Evolutionary conservation across 495 filamentous ascomycete species (phyloP).

Genomic region (Penicillium diatomitis): DNA sequence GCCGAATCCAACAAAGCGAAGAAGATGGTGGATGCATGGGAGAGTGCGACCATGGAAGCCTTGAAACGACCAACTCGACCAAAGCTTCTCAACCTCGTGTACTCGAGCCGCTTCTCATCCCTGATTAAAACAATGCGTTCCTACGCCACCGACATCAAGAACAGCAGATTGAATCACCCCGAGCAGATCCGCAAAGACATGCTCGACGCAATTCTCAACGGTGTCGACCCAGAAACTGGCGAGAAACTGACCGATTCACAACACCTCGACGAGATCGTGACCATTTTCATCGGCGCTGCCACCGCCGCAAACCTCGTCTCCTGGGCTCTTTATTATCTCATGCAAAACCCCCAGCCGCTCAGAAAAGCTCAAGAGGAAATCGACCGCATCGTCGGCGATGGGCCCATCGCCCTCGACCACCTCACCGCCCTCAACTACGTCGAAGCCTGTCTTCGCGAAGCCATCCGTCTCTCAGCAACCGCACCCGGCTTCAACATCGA

Average conservation of each 20-base stretch:
- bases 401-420: constrained; percentile 40
- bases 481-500: constrained; percentile 57
- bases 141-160: constrained; percentile 48
- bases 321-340: constrained; percentile 30
- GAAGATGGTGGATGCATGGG: constrained; percentile 29
- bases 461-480: constrained; percentile 57
- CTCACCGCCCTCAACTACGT: constrained; percentile 56
- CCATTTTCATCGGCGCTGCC: constrained; percentile 32
- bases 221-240: constrained; percentile 56
- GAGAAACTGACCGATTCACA: constrained; percentile 46
- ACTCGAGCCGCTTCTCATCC: constrained; percentile 38
- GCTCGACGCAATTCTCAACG: constrained; percentile 57
- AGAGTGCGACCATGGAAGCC: constrained; percentile 31
- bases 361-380: constrained; percentile 27
- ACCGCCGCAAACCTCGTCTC: constrained; percentile 30
- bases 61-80: constrained; percentile 33
- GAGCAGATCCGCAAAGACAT: constrained; percentile 46
- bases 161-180: constrained; percentile 43
- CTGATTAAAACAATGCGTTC: constrained; percentile 48
- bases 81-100: constrained; percentile 26
- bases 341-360: constrained; percentile 23
- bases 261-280: constrained; percentile 55
- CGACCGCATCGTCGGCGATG: constrained; percentile 22
- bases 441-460: constrained; percentile 61
- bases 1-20: constrained; percentile 10